A percentile compares a stretch with the other conserved stretches of the same genome.
Evolutionary conservation across 768 basidiomycete species (phyloP).

Genomic region (Suillus paluster): DNA sequence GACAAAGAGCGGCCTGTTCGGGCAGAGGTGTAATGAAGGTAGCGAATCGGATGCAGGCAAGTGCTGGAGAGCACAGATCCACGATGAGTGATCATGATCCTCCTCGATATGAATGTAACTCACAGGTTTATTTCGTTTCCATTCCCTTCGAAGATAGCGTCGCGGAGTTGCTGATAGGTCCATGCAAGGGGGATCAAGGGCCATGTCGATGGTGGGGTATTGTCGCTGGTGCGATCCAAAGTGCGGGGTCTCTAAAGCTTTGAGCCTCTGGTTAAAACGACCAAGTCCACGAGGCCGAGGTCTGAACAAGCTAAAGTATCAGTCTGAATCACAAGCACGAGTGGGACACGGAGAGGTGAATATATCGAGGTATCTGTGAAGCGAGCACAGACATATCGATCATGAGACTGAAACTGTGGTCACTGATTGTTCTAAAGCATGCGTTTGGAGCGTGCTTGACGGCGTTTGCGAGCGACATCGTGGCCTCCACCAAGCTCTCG

Average conservation of each 20-base stretch:
- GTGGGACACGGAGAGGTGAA: conserved; percentile 14
- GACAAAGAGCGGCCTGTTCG: conserved; percentile 47
- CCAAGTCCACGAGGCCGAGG: conserved; percentile 33
- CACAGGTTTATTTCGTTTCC: conserved; percentile 48
- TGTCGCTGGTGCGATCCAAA: neutral
- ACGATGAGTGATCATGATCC: conserved; percentile 13
- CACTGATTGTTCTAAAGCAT: conserved; percentile 26
- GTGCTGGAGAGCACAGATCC: conserved; percentile 33
- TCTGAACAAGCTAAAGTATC: conserved; percentile 25
- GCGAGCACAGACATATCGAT: conserved; percentile 24
- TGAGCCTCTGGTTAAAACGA: neutral
- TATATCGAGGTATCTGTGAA: conserved; percentile 16
- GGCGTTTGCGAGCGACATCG: conserved; percentile 8
- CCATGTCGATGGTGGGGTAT: neutral
- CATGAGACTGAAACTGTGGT: conserved; percentile 22
- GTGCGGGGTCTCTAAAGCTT: neutral
- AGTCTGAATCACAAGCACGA: conserved; percentile 32
- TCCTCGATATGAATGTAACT: conserved; percentile 18
- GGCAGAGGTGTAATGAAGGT: conserved; percentile 48
- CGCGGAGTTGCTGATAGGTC: conserved; percentile 29
- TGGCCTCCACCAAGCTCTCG: conserved; percentile 6
- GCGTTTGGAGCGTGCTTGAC: conserved; percentile 29
- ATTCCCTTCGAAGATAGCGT: conserved; percentile 44
- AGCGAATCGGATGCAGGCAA: conserved; percentile 50
- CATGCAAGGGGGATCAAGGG: conserved; percentile 8